Evolutionary conservation across 106 monocot species (phyloP), one percentile per base, ranked within the genome.

Genomic region (Xerophyta viscosa): DNA sequence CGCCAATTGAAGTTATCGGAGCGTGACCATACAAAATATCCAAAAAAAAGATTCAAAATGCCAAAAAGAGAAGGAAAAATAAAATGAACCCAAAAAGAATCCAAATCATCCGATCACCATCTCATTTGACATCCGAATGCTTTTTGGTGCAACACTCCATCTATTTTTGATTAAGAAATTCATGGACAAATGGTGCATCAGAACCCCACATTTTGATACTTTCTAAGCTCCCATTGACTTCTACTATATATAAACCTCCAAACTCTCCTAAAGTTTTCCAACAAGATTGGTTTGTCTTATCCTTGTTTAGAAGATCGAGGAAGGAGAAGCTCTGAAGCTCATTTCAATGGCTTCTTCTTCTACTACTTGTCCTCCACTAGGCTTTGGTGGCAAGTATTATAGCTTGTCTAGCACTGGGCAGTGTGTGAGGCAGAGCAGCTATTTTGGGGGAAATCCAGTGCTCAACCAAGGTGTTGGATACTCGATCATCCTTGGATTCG

Each of bases 381-480:
- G 71, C 17, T 88, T 78, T 65, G 66, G 73, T 3, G 75, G 11
- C 2, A 61, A 94, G 79, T 94, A 84, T 68, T 94, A 94, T 58
- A 43, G 72, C 30, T 21, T 72, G 52, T 36, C 62, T 14, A 41
- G 43, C 18, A 54, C 29, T 23, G 93, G 93, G 39, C 27, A 54
- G 69, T 96, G 96, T 42, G 65, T 50, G 63, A 63, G 96, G 53
- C 71, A 66, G 22, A 52, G 55, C 50, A 96, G 96, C 71, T 96
- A 77, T 76, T 96, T 96, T 57, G 72, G 54, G 3, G 85, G 76
- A 21, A 74, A 81, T 26, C 41, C 96, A 12, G 88, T 89, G 47
- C 76, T 96, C 54, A 67, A 67, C 20, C 88, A 85, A 62, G 85
- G 78, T 20, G 78, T 88, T 31, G 96, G 96, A 2, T 96, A 96